Evolutionary conservation across 495 filamentous ascomycete species (phyloP).

Genomic region (Penicillium egyptiacum): DNA sequence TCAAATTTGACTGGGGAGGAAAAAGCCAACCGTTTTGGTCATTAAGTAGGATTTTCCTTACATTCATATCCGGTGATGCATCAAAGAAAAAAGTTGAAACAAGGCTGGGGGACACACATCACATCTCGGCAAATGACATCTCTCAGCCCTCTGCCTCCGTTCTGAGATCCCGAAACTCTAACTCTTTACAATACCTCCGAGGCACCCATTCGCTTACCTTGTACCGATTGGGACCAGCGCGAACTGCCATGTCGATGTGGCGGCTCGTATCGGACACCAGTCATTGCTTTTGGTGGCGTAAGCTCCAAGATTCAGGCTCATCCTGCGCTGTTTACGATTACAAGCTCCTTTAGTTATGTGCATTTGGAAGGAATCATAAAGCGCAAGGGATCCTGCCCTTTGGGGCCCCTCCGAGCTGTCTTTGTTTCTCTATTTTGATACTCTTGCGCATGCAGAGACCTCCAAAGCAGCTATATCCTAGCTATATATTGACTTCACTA

Average conservation of each 20-base stretch:
- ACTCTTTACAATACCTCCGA: slow-evolving; percentile 3
- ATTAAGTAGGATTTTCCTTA: background rate
- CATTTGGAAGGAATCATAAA: slow-evolving; percentile 15
- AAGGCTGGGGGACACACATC: background rate
- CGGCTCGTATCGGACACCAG: slow-evolving; percentile 21
- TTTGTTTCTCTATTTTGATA: background rate
- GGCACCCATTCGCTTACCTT: slow-evolving; percentile 29
- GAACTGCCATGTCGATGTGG: slow-evolving; percentile 21
- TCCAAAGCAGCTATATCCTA: background rate
- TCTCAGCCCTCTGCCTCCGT: background rate
- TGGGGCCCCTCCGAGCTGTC: background rate
- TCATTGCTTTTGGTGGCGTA: slow-evolving; percentile 11
- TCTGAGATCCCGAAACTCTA: background rate
- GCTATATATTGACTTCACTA: slow-evolving; percentile 9
- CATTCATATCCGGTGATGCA: background rate
- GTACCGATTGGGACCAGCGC: slow-evolving; percentile 18
- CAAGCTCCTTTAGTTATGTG: slow-evolving; percentile 1
- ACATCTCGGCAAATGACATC: background rate
- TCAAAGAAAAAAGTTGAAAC: background rate
- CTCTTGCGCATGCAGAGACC: background rate
- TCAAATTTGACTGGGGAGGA: no score
- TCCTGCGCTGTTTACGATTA: background rate
- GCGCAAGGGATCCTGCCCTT: slow-evolving; percentile 12
- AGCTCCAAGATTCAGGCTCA: slow-evolving; percentile 4
- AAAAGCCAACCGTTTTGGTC: background rate